Conservation (phyloP, 2,329 filamentous ascomycete species). For the Sordariomycetes sp. region DNA sequence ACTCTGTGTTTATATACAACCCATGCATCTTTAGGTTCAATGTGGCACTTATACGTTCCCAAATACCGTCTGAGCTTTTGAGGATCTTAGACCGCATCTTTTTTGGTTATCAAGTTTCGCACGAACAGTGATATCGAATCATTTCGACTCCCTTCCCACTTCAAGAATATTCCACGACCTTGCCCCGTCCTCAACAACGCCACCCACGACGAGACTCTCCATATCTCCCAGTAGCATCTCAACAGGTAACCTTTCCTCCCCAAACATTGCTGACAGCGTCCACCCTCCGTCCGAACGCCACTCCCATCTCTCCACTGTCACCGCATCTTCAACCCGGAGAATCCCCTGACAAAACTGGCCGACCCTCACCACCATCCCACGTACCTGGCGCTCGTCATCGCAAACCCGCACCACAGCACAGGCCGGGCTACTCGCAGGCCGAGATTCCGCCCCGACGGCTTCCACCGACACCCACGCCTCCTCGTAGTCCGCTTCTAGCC, state of each 20-base stretch:
- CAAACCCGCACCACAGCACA: conserved; percentile 7
- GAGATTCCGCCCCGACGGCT: conserved; percentile 10
- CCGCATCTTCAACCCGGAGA: conserved; percentile 27
- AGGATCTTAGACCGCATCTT: too few relatives aligned
- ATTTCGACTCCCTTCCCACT: background rate
- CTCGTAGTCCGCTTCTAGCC: conserved; percentile 44
- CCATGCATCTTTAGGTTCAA: too few relatives aligned
- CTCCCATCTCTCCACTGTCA: conserved; percentile 46
- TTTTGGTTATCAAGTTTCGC: too few relatives aligned
- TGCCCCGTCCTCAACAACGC: conserved; percentile 13
- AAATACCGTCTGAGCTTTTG: too few relatives aligned
- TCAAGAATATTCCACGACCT: conserved; percentile 18
- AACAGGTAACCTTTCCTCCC: conserved; percentile 22
- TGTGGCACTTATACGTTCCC: too few relatives aligned
- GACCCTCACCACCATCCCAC: conserved; percentile 42
- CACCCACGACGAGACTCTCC: conserved; percentile 8
- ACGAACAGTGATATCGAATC: too few relatives aligned
- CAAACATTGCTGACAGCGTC: conserved; percentile 23
- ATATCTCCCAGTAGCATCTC: conserved; percentile 11
- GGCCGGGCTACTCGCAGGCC: background rate
- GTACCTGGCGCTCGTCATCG: conserved; percentile 12
- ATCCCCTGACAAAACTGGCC: conserved; percentile 47
- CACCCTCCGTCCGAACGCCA: conserved; percentile 23
- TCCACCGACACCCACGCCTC: conserved; percentile 51
- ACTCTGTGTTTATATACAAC: too few relatives aligned